Evolutionary conservation across 2,329 filamentous ascomycete species (phyloP).

Genomic region (Aspergillus sojae): DNA sequence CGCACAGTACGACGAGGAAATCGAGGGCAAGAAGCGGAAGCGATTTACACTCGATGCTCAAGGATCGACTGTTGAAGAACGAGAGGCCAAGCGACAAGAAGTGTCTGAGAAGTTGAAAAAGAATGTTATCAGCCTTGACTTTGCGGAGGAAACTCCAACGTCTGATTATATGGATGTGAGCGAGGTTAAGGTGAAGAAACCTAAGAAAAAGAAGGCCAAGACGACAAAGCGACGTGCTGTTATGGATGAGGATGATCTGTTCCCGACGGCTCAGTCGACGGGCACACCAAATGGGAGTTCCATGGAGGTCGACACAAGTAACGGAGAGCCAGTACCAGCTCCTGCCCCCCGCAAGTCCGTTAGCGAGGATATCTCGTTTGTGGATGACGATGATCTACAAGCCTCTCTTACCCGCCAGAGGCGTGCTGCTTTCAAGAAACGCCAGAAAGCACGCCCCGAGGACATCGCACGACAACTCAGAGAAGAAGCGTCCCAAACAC

Average conservation of each 20-base stretch:
- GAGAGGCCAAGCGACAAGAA: constrained; percentile 57
- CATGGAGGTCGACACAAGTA: constrained; percentile 78
- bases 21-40: constrained; percentile 85
- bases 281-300: constrained; percentile 46
- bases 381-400: constrained; percentile 92
- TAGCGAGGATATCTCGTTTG: constrained; percentile 68
- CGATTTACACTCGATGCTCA: constrained; percentile 82
- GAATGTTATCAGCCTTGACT: constrained; percentile 76
- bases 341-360: constrained; percentile 62
- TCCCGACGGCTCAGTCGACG: constrained; percentile 40
- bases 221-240: constrained; percentile 67
- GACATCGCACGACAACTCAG: constrained; percentile 81
- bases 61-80: constrained; percentile 68
- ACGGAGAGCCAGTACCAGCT: constrained; percentile 36
- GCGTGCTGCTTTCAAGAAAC: constrained; percentile 82
- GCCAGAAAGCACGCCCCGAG: constrained; percentile 82
- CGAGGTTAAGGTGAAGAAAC: constrained; percentile 90
- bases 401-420: constrained; percentile 81
- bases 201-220: constrained; percentile 83
- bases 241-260: constrained; percentile 63
- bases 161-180: constrained; percentile 89
- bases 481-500: constrained; percentile 59
- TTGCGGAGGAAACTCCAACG: constrained; percentile 62
- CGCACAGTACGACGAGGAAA: constrained; percentile 94
- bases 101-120: constrained; percentile 64